Percentiles rank a stretch among this genome's conserved stretches.
Conservation (phyloP, 352 stramenopile species). For the Labyrinthula sp. region DNA sequence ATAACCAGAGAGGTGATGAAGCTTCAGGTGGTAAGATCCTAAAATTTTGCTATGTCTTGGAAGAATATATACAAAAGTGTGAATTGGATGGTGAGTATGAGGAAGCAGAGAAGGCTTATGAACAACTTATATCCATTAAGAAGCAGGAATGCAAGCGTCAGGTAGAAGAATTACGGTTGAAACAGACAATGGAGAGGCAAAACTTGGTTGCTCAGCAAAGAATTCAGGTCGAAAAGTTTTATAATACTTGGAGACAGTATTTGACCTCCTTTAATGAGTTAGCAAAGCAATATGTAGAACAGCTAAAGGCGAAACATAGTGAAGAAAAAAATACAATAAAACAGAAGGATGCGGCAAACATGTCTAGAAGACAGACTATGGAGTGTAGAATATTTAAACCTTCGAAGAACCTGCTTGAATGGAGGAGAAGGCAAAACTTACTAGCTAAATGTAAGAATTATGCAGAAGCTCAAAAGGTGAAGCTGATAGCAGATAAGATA, state of each 20-base stretch:
- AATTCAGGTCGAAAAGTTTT: constrained; percentile 81
- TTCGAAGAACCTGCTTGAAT: constrained; percentile 75
- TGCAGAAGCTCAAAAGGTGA: constrained; percentile 73
- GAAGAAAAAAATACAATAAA: constrained; percentile 58
- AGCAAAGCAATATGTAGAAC: constrained; percentile 70
- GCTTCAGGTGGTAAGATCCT: constrained; percentile 47
- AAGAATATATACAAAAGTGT: constrained; percentile 75
- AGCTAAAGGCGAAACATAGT: constrained; percentile 72
- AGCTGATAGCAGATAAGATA: constrained; percentile 71
- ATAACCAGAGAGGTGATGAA: constrained; percentile 16
- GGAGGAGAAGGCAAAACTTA: constrained; percentile 67
- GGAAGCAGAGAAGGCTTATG: constrained; percentile 60
- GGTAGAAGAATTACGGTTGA: constrained; percentile 61
- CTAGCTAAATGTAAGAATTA: constrained; percentile 77
- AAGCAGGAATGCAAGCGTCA: constrained; percentile 70
- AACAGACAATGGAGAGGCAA: constrained; percentile 65
- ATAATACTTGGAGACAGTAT: constrained; percentile 74
- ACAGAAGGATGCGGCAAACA: constrained; percentile 57
- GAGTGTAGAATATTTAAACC: constrained; percentile 76
- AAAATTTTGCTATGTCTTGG: constrained; percentile 70
- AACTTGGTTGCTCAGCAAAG: constrained; percentile 80
- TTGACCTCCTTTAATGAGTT: constrained; percentile 79
- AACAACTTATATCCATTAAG: constrained; percentile 56
- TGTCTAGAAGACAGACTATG: constrained; percentile 39
- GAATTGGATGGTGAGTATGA: constrained; percentile 76